A percentile compares a stretch with the other conserved stretches of the same genome.
Evolutionary conservation across 1,139 yeast genomes (phyloP).

Genomic region (Geotrichum phurueaensis): DNA sequence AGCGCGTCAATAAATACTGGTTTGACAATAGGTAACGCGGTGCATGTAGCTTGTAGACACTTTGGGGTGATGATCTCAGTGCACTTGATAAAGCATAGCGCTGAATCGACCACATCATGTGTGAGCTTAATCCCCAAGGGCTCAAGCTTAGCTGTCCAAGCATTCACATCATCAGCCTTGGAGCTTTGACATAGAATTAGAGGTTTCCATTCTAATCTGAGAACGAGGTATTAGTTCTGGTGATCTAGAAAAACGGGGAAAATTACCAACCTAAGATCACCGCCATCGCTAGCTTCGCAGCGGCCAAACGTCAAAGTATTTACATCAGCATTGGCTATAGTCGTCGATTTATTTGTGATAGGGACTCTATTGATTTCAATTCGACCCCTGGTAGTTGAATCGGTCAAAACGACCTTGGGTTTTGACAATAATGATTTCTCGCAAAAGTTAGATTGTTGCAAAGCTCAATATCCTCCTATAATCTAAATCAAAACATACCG

Average conservation of each 20-base stretch:
- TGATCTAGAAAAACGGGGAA: not conserved
- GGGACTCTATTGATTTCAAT: not conserved
- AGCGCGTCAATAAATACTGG: slow-evolving; percentile 16
- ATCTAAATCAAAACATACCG: slow-evolving; percentile 13
- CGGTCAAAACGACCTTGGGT: slow-evolving; percentile 1
- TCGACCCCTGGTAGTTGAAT: not conserved
- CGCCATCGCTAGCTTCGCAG: not conserved
- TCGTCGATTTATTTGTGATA: not conserved
- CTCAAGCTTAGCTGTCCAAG: slow-evolving; percentile 2
- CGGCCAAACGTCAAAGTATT: not conserved
- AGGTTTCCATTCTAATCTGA: slow-evolving; percentile 12
- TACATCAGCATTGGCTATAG: not conserved
- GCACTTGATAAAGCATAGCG: slow-evolving; percentile 6
- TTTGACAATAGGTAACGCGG: slow-evolving; percentile 21
- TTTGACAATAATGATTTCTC: slow-evolving; percentile 1
- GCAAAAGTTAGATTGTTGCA: slow-evolving; percentile 7
- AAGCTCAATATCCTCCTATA: not conserved
- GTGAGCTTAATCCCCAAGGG: slow-evolving; percentile 13
- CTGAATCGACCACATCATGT: not conserved
- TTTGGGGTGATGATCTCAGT: not conserved
- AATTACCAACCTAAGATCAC: not conserved
- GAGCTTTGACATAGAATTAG: not conserved
- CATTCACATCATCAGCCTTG: not conserved
- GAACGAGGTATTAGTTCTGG: slow-evolving; percentile 8
- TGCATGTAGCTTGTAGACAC: slow-evolving; percentile 22